Percentiles rank a stretch among this genome's conserved stretches.
Evolutionary conservation across 805 yeast species (phyloP).

Genomic region (Sugiyamaella boreocaroliniensis): DNA sequence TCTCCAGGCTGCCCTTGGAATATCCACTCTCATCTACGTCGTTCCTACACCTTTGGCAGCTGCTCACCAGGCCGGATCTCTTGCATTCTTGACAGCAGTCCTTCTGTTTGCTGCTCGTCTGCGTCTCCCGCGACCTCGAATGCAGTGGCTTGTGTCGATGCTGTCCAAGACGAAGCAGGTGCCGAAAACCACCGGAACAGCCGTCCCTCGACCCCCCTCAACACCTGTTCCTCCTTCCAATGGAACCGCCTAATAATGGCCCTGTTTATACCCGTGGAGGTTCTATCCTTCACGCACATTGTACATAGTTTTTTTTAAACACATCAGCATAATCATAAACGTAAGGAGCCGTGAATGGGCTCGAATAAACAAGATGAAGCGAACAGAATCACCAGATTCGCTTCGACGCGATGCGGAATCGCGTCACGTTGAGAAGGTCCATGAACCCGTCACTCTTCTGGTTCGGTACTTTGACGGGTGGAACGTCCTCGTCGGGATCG

Average conservation of each 20-base stretch:
- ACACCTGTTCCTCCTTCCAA: background rate
- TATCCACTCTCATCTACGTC: constrained; percentile 72
- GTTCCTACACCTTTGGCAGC: constrained; percentile 94
- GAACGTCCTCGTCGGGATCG: constrained; percentile 24
- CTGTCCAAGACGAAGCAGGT: constrained; percentile 6
- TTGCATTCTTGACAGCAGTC: constrained; percentile 78
- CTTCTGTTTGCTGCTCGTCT: constrained; percentile 54
- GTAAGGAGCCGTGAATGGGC: no score
- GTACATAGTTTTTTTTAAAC: background rate
- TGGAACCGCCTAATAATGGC: background rate
- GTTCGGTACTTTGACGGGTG: constrained; percentile 11
- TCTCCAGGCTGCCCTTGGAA: constrained; percentile 80
- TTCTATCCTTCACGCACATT: background rate
- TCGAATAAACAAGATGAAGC: no score
- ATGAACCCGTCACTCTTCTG: constrained; percentile 5
- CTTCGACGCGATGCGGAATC: constrained; percentile 74
- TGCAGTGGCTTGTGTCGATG: constrained; percentile 8
- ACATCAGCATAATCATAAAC: background rate
- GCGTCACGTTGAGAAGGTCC: constrained; percentile 44
- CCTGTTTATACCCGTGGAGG: background rate
- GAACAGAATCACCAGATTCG: constrained; percentile 51
- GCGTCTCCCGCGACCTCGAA: constrained; percentile 45
- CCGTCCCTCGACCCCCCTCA: background rate
- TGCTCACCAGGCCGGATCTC: constrained; percentile 94
- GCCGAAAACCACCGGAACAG: background rate